Base-by-base conservation (phyloP, 768 basidiomycete genomes). In the Pleurotus sapidus region DNA sequence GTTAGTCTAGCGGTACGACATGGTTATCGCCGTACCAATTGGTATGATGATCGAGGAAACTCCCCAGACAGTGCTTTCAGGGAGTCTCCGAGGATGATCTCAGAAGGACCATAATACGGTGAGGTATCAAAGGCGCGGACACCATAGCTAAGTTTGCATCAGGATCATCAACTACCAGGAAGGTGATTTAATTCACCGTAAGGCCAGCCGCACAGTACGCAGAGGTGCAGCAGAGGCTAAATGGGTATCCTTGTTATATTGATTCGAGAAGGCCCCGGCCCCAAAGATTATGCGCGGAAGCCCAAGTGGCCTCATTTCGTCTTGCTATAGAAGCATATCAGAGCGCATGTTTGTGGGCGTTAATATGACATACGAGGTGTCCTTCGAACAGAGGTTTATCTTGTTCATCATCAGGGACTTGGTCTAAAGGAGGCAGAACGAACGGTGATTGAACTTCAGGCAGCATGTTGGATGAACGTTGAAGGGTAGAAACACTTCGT, bases 41-140 rank as follows among this genome's bases (percentile, higher is more conserved):
- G 80, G 67, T 94, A 94, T 3, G 89, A 85, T 1, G 80, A 78
- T 3, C 93, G 85, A 20, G 92, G 91, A 64, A 90, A 94, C 63
- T 91, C 88, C 47, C 69, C 68, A 50, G 76, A 73, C 23, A 95
- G 71, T 0, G 80, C 73, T 50, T 82, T 69, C 34, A 92, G 72
- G 15, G 83, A 82, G 54, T 81, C 81, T 38, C 93, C 89, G 45
- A 93, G 73, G 0, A 94, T 76, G 60, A 85, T 79, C 71, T 95
- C 93, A 0, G 92, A 92, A 4, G 83, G 80, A 9, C 88, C 90
- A 64, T 95, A 95, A 67, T 84, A 91, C 5, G 85, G 81, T 11
- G 91, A 81, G 2, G 93, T 95, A 69, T 95, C 93, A 65, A 95
- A 89, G 0, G 88, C 87, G 34, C 71, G 71, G 56, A 95, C 86